phyloP scores from a whole-genome alignment of 352 stramenopile genomes.

The Pseudoperonospora humuli region DNA sequence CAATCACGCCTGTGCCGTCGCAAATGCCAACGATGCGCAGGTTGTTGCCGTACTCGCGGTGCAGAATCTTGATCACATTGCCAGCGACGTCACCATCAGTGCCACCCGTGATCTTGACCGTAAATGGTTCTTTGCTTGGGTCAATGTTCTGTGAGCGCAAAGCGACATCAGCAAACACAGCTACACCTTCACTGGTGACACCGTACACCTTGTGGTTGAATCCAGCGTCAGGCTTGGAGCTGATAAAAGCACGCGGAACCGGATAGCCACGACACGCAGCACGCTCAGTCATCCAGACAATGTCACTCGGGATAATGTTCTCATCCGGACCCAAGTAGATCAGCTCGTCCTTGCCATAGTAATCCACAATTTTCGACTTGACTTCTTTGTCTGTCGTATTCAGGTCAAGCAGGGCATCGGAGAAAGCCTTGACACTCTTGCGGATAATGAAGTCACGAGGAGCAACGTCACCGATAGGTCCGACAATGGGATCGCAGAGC shows the following conservation, averaged over 20 bases:
- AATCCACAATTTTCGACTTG: conserved; percentile 66
- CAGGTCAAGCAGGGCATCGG: conserved; percentile 70
- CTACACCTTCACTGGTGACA: conserved; percentile 78
- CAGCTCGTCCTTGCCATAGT: conserved; percentile 79
- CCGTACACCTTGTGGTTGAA: conserved; percentile 87
- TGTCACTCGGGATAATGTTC: conserved; percentile 73
- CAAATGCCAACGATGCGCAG: conserved; percentile 89
- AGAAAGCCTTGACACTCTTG: conserved; percentile 97
- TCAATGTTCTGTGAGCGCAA: conserved; percentile 73
- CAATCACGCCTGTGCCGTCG: conserved; percentile 90
- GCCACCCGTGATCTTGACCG: conserved; percentile 88
- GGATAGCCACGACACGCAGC: conserved; percentile 70
- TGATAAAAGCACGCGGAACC: conserved; percentile 80
- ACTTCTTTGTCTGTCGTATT: conserved; percentile 68
- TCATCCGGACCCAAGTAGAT: conserved; percentile 81
- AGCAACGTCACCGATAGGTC: conserved; percentile 62
- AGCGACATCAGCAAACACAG: conserved; percentile 71
- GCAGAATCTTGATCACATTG: conserved; percentile 97
- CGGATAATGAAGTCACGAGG: conserved; percentile 87
- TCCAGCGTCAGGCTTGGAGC: conserved; percentile 72
- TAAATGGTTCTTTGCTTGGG: conserved; percentile 62
- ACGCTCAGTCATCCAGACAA: conserved; percentile 80
- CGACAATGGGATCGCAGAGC: conserved; percentile 67
- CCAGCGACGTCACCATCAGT: conserved; percentile 96
- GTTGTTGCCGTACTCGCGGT: conserved; percentile 89